Evolutionary conservation across 202 grass and related monocot genomes (phyloP), one percentile per base, ranked within the genome.

Genomic region (Digitaria exilis): DNA sequence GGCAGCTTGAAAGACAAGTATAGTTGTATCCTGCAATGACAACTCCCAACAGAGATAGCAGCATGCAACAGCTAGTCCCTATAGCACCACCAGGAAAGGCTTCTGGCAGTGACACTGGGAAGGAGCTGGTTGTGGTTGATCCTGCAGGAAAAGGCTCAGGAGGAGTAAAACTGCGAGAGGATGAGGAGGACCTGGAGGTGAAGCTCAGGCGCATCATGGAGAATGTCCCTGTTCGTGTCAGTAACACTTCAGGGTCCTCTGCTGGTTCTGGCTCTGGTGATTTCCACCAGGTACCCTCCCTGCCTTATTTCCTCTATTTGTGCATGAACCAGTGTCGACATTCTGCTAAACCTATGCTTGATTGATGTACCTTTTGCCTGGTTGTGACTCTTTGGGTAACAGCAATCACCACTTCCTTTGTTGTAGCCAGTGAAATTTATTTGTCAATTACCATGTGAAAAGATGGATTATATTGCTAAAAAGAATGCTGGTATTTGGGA

Each of bases 141-240:
- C 55, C 73, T 18, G 75, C 25, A 24, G 83, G 55, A 7, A 90
- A 83, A 78, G 73, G 73, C 45, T 83, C 88, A 7, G 89, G 80
- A 85, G 93, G 91, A 31, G 83, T 94, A 65, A 87, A 94, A 75
- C 61, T 98, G 86, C 65, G 91, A n/a, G 93, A 96, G 71, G 96
- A 98, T 2, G 93, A 96, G 79, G 92, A 98, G 52, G 96, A 98
- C 64, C 71, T 98, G 42, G 96, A 98, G 83, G 83, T 98, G 51
- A 98, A 95, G 91, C 87, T 98, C 9, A 86, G 96, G 31, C 82
- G 96, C 77, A 96, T 98, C 85, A 98, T 96, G 85, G 93, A 96
- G 82, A 75, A 95, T 11, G 89, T 98, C 14, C 89, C 93, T 3
- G 91, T 98, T 32, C 76, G 89, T 65, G 96, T 98, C 51, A 96